phyloP scores from a whole-genome alignment of 1,284 basidiomycete species.

The Heterobasidion irregulare region DNA sequence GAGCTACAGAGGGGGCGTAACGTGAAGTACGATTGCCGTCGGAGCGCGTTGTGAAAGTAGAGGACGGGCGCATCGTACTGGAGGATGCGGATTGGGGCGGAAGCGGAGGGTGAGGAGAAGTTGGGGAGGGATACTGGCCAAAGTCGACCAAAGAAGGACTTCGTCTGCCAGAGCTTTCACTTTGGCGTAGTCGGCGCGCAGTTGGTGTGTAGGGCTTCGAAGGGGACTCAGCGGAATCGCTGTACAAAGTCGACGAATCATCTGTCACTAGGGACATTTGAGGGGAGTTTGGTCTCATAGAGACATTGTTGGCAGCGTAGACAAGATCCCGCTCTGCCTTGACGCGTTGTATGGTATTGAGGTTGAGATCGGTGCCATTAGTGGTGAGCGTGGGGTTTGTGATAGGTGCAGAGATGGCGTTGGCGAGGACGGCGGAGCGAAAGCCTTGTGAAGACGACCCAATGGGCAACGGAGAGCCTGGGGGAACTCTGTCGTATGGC shows the following conservation, averaged over 20 bases:
- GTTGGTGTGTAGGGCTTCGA: slow-evolving; percentile 16
- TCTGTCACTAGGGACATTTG: slow-evolving; percentile 41
- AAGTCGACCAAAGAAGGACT: slow-evolving; percentile 19
- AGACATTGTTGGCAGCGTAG: slow-evolving; percentile 21
- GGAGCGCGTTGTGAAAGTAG: slow-evolving; percentile 48
- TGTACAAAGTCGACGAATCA: slow-evolving; percentile 52
- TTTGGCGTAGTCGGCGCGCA: slow-evolving; percentile 36
- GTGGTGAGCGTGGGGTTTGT: slow-evolving; percentile 69
- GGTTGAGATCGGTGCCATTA: slow-evolving; percentile 61
- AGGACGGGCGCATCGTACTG: slow-evolving; percentile 37
- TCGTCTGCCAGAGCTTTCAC: slow-evolving; percentile 35
- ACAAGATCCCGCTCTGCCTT: slow-evolving; percentile 45
- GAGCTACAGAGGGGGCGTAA: slow-evolving; percentile 48
- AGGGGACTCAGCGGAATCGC: slow-evolving; percentile 27
- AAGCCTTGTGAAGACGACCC: slow-evolving; percentile 48
- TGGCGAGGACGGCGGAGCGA: slow-evolving; percentile 25
- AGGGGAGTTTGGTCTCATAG: slow-evolving; percentile 36
- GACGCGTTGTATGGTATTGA: slow-evolving; percentile 38
- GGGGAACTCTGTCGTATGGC: slow-evolving; percentile 64
- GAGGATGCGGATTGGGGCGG: slow-evolving; percentile 16
- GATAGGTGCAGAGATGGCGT: slow-evolving; percentile 64
- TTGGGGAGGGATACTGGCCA: slow-evolving; percentile 25
- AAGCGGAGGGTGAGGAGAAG: slow-evolving; percentile 19
- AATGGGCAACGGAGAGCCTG: slow-evolving; percentile 52
- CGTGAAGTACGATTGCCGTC: slow-evolving; percentile 53